phyloP scores from a whole-genome alignment of 1,284 basidiomycete species.

The Veloboletus limbatus region DNA sequence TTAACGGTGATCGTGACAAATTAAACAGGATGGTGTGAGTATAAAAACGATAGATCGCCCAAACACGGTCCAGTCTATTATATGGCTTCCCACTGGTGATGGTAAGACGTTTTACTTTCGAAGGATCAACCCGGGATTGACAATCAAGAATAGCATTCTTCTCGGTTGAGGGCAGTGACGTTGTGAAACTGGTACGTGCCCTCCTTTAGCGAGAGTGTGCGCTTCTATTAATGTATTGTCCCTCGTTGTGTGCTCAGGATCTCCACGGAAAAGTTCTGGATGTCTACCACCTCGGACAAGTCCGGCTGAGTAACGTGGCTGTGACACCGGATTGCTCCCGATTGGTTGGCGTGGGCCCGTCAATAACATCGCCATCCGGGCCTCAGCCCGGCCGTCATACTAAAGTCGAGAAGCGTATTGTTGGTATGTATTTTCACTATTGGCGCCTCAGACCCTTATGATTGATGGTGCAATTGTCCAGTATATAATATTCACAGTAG shows the following conservation, averaged over 20 bases:
- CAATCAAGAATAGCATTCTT: conserved; percentile 35
- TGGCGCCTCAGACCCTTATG: background rate
- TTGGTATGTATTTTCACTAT: conserved; percentile 47
- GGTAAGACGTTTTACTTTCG: conserved; percentile 37
- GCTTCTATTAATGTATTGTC: conserved; percentile 16
- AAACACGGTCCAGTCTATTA: conserved; percentile 60
- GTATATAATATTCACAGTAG: conserved; percentile 70
- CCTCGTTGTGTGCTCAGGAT: conserved; percentile 39
- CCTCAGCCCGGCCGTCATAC: conserved; percentile 66
- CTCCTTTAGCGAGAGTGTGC: conserved; percentile 6
- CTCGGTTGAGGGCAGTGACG: conserved; percentile 52
- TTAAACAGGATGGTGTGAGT: conserved; percentile 64
- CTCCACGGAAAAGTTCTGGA: conserved; percentile 55
- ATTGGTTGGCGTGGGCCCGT: conserved; percentile 67
- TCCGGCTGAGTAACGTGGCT: conserved; percentile 73
- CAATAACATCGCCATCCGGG: conserved; percentile 56
- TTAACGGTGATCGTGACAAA: conserved; percentile 13
- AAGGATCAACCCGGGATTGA: conserved; percentile 14
- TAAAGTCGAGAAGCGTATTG: conserved; percentile 69
- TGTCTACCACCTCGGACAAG: conserved; percentile 59
- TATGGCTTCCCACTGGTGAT: conserved; percentile 69
- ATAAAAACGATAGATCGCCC: conserved; percentile 66
- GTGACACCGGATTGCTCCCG: conserved; percentile 64
- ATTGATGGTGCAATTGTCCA: conserved; percentile 27
- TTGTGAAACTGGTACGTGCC: conserved; percentile 47